These are phyloP conservation scores for Saccharata proteae DNA, from an alignment of 2,329 filamentous ascomycete genomes.

Conservation along the genomic window DNA sequence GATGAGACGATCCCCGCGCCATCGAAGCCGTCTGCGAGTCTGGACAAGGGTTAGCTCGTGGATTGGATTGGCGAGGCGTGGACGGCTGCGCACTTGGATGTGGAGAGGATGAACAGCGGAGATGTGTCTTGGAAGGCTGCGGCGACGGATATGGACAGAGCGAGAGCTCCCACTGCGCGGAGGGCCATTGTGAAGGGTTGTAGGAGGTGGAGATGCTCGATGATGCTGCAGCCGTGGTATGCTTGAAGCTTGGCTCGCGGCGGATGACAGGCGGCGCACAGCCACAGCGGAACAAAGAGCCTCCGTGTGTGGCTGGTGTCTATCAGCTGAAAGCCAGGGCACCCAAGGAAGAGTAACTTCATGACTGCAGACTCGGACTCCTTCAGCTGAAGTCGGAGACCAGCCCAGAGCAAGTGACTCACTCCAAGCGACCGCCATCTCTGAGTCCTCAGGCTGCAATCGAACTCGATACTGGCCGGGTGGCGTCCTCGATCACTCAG, in stretches of 20 bases:
- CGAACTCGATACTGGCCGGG: too few relatives aligned
- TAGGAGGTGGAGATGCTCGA: conserved; percentile 11
- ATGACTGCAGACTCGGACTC: too few relatives aligned
- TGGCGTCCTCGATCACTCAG: too few relatives aligned
- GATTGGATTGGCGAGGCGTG: neutral
- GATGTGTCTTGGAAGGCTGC: conserved; percentile 76
- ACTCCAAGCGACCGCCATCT: too few relatives aligned
- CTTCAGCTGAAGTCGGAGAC: too few relatives aligned
- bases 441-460: too few relatives aligned
- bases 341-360: too few relatives aligned
- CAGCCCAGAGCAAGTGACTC: too few relatives aligned
- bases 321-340: too few relatives aligned
- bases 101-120: conserved; percentile 82
- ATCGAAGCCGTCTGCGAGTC: conserved; percentile 16
- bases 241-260: conserved; percentile 8
- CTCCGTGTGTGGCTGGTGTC: too few relatives aligned
- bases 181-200: conserved; percentile 26
- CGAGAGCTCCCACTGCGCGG: conserved; percentile 34
- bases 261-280: too few relatives aligned
- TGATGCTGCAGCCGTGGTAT: conserved; percentile 3
- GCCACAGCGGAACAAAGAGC: too few relatives aligned
- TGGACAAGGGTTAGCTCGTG: conserved; percentile 16
- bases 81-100: conserved; percentile 49
- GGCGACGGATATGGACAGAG: conserved; percentile 38
- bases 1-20: conserved; percentile 29